Conservation (phyloP, 495 filamentous ascomycete genomes). For the Aspergillus wentii region DNA sequence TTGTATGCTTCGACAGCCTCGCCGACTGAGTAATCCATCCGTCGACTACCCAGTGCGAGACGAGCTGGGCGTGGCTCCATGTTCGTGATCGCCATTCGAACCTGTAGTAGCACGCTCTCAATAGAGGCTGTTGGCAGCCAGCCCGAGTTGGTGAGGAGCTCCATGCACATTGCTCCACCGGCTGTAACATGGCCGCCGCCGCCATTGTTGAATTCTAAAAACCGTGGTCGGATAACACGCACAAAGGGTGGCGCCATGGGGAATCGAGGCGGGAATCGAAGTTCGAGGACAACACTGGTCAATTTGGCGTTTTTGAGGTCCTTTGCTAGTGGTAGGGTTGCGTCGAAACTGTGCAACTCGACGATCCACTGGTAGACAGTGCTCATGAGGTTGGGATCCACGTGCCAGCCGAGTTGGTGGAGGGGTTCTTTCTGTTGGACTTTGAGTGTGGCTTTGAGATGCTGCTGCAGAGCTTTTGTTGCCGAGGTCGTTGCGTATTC, state of each 20-base stretch:
- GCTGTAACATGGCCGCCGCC: slow-evolving; percentile 86
- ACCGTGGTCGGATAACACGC: slow-evolving; percentile 76
- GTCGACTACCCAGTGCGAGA: slow-evolving; percentile 30
- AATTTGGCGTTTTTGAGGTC: slow-evolving; percentile 64
- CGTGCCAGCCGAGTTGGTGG: slow-evolving; percentile 80
- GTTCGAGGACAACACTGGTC: slow-evolving; percentile 70
- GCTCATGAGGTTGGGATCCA: slow-evolving; percentile 52
- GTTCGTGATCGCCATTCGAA: slow-evolving; percentile 69
- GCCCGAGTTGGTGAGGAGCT: slow-evolving; percentile 78
- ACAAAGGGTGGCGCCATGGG: slow-evolving; percentile 82
- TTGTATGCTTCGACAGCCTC: slow-evolving; percentile 74
- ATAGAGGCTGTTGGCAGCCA: slow-evolving; percentile 72
- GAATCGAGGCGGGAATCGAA: slow-evolving; percentile 70
- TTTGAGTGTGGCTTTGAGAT: slow-evolving; percentile 56
- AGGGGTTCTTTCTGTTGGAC: slow-evolving; percentile 58
- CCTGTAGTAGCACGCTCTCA: slow-evolving; percentile 78
- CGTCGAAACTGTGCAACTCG: slow-evolving; percentile 80
- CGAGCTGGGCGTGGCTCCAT: slow-evolving; percentile 69
- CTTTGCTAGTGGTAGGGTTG: slow-evolving; percentile 58
- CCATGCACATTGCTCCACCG: slow-evolving; percentile 91
- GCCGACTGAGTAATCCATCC: slow-evolving; percentile 54
- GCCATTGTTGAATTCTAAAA: slow-evolving; percentile 62
- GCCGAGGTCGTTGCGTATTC: slow-evolving; percentile 63
- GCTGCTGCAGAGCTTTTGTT: slow-evolving; percentile 56
- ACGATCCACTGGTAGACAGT: slow-evolving; percentile 95